Conservation (phyloP, 768 basidiomycete species). For the Lyophyllum atratum region DNA sequence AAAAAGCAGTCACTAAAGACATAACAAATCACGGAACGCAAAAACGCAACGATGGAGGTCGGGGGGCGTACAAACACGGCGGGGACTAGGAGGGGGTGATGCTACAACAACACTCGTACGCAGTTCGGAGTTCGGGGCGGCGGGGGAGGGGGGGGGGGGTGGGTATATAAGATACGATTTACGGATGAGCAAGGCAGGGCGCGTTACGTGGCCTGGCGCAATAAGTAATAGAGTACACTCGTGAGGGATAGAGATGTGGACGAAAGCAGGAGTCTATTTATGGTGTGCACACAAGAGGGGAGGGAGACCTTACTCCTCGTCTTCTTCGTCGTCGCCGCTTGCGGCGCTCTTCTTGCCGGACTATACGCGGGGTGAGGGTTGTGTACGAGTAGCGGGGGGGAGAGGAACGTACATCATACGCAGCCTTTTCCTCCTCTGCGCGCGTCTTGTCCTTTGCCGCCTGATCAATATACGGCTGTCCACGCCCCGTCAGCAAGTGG, state of each 20-base stretch:
- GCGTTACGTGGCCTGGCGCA: neutral
- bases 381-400: neutral
- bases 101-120: neutral
- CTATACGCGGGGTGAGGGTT: slow-evolving; percentile 9
- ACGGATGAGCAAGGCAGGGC: neutral
- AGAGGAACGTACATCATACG: slow-evolving; percentile 42
- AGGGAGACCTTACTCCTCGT: slow-evolving; percentile 24
- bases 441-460: slow-evolving; percentile 87
- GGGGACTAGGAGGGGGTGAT: neutral
- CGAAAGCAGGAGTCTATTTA: neutral
- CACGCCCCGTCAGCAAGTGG: slow-evolving; percentile 4
- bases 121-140: neutral
- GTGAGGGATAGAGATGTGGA: neutral
- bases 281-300: neutral
- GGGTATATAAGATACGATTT: neutral
- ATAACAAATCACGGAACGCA: neutral
- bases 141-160: neutral
- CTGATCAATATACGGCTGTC: slow-evolving; percentile 84
- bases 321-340: slow-evolving; percentile 33
- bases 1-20: neutral
- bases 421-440: slow-evolving; percentile 77
- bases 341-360: slow-evolving; percentile 28
- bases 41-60: too few relatives aligned
- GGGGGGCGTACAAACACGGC: neutral
- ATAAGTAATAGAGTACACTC: slow-evolving; percentile 7